A percentile compares a stretch with the other conserved stretches of the same genome.
These are phyloP conservation scores for Curvularia hawaiiensis DNA, from an alignment of 2,329 filamentous ascomycete species.

Conservation along the genomic window DNA sequence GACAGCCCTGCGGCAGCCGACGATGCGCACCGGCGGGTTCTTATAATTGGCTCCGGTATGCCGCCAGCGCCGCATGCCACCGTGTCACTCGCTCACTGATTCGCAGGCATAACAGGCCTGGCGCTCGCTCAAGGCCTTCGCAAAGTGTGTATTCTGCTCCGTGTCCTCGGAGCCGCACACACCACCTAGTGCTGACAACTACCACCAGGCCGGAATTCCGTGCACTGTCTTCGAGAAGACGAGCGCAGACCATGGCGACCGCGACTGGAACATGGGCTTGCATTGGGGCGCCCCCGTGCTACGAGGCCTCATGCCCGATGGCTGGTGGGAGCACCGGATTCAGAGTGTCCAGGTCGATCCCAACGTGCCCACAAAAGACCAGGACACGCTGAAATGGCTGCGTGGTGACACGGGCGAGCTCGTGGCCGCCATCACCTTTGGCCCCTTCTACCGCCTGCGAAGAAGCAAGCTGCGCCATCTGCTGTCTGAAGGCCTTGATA, in stretches of 20 bases:
- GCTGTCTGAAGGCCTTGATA: constrained; percentile 36
- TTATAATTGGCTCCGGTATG: constrained; percentile 43
- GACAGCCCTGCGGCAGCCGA: background rate
- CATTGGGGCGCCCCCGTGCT: constrained; percentile 65
- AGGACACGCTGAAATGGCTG: constrained; percentile 43
- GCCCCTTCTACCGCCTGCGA: constrained; percentile 44
- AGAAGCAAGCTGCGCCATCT: constrained; percentile 43
- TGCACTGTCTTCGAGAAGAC: constrained; percentile 65
- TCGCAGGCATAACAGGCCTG: constrained; percentile 42
- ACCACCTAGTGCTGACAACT: constrained; percentile 6
- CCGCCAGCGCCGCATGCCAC: constrained; percentile 6
- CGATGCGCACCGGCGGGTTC: constrained; percentile 21
- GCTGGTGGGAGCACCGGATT: constrained; percentile 55
- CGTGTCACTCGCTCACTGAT: constrained; percentile 12
- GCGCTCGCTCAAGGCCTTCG: constrained; percentile 45
- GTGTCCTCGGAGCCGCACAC: background rate
- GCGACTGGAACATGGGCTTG: constrained; percentile 68
- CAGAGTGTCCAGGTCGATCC: constrained; percentile 61
- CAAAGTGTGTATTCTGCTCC: constrained; percentile 29
- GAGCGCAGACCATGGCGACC: constrained; percentile 50
- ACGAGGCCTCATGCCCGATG: constrained; percentile 57
- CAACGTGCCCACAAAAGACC: constrained; percentile 44
- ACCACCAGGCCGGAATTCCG: constrained; percentile 36
- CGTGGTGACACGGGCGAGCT: constrained; percentile 45
- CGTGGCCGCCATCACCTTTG: constrained; percentile 41